Conservation (phyloP, 805 yeast species). For the Candida vaughaniae region DNA sequence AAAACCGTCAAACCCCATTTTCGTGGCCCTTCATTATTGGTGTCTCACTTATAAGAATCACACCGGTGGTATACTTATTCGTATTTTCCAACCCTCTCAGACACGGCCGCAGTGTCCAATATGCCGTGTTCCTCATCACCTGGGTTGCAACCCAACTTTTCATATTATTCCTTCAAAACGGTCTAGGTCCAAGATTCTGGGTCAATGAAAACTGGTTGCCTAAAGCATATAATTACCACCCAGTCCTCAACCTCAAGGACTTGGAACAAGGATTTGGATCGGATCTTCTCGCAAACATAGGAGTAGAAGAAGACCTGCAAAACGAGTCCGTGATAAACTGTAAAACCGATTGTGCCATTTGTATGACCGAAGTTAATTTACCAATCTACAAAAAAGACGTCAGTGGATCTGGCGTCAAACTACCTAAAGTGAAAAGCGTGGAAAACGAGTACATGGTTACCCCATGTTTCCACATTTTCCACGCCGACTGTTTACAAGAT, state of each 20-base stretch:
- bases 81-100: conserved; percentile 60
- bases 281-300: conserved; percentile 43
- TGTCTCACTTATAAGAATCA: conserved; percentile 56
- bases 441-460: conserved; percentile 69
- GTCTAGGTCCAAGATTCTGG: conserved; percentile 80
- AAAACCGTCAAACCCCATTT: conserved; percentile 64
- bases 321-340: conserved; percentile 31
- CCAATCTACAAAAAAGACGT: conserved; percentile 34
- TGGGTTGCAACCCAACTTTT: conserved; percentile 66
- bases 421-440: conserved; percentile 16
- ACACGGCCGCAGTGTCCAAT: conserved; percentile 60
- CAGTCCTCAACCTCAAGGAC: conserved; percentile 56
- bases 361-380: conserved; percentile 77
- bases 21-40: conserved; percentile 76
- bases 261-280: conserved; percentile 61
- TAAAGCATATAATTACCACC: conserved; percentile 84
- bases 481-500: conserved; percentile 79
- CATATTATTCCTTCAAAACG: conserved; percentile 59
- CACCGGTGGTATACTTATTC: conserved; percentile 67
- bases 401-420: conserved; percentile 8
- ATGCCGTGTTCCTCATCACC: conserved; percentile 43
- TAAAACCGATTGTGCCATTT: conserved; percentile 79
- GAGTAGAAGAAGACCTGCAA: conserved; percentile 16
- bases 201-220: conserved; percentile 73
- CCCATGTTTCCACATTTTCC: conserved; percentile 90